These are phyloP conservation scores for Pyricularia grisea DNA, from an alignment of 2,329 filamentous ascomycete genomes.

Conservation along the genomic window DNA sequence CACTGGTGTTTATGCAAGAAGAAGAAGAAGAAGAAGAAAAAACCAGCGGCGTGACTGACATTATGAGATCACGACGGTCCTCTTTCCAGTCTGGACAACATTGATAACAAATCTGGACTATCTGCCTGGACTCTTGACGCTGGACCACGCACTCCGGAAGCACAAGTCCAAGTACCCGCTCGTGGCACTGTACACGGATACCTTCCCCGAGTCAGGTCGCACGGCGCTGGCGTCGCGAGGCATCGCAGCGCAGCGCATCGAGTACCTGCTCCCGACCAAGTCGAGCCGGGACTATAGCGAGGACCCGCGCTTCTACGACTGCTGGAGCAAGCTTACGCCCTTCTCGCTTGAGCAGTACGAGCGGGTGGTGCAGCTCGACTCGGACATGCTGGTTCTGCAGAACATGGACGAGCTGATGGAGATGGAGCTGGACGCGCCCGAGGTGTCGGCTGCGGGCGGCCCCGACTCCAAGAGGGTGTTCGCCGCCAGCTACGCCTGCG, in stretches of 20 bases:
- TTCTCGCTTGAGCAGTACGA: conserved; percentile 71
- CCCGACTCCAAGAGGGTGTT: conserved; percentile 54
- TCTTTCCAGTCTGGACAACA: conserved; percentile 66
- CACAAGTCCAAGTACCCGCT: conserved; percentile 63
- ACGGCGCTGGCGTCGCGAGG: conserved; percentile 58
- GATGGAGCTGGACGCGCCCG: conserved; percentile 42
- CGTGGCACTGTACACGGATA: conserved; percentile 73
- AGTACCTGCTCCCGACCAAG: conserved; percentile 59
- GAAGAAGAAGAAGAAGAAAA: conserved; percentile 3
- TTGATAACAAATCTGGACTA: conserved; percentile 80
- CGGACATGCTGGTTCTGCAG: conserved; percentile 72
- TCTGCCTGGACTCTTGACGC: conserved; percentile 71
- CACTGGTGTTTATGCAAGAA: too few species aligned
- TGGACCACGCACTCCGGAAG: conserved; percentile 66
- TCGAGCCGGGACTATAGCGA: conserved; percentile 57
- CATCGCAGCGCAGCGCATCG: conserved; percentile 61
- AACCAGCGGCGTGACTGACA: not conserved
- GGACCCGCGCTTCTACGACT: conserved; percentile 81
- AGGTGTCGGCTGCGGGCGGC: conserved; percentile 8
- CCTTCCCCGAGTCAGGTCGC: conserved; percentile 60
- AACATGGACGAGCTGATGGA: conserved; percentile 95
- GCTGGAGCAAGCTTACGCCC: conserved; percentile 78
- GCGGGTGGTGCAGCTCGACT: conserved; percentile 75
- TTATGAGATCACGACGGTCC: not conserved
- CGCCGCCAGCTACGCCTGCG: conserved; percentile 74